Evolutionary conservation across 2,329 filamentous ascomycete species (phyloP), one percentile per base, ranked within the genome.

Genomic region (Pseudogymnoascus sp.): DNA sequence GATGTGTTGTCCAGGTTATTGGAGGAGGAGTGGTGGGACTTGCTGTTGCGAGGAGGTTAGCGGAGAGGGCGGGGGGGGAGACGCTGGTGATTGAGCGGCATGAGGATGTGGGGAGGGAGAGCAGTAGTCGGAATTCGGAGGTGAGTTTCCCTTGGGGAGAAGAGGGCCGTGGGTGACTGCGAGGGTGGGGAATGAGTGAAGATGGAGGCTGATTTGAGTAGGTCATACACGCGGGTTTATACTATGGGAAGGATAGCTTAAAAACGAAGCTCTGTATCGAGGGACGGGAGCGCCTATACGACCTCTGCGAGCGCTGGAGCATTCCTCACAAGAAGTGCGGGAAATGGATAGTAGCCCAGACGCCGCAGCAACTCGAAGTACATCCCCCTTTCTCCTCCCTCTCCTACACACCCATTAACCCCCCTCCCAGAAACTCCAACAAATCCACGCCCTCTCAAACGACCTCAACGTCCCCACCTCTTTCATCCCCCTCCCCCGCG

Each of bases 331-430:
- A 81, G 62, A 88, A 88, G 73, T 89, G 86, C 23, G 92, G 92
- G 65, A 97, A 97, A 79, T 97, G 93, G 93, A 89, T 97, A 70
- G 90, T 97, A 1, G 93, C 93, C 0, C 95, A 97, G 78, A 89
- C 86, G 61, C 80, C 81, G 1, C 78, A 77, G 56, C 90, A 97
- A 66, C 69, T 63, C 60, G 68, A 71, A 46, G 62, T 60, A 28
- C 14, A 0, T 1, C 31, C 11, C 21, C 44, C 23, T 6, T n/a
- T n/a, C n/a, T n/a, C n/a, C 23, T 8, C 10, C 8, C 5, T 31
- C 6, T 34, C 10, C 61, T 70, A 2, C 42, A 50, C 23, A 21
- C 12, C 11, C 2, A 28, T 16, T 60, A 36, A 36, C n/a, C 5
- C 23, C 56, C 16, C 16, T 14, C 31, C 10, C 10, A 50, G 44